Evolutionary conservation across 2,329 filamentous ascomycete genomes (phyloP).

Genomic region (Corniculantispora saksenae): DNA sequence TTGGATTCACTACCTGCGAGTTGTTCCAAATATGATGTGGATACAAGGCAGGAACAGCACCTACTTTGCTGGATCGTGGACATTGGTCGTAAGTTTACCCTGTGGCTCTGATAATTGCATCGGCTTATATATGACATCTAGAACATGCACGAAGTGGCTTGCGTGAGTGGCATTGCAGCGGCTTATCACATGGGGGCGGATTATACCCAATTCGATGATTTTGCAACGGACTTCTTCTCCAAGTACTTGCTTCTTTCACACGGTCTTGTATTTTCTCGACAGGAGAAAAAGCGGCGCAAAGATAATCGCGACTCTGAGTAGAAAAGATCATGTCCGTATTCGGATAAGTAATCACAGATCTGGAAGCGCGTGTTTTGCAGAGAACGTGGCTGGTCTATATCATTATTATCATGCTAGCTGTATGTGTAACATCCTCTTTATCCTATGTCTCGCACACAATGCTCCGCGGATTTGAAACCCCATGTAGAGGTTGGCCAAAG

Average conservation of each 20-base stretch:
- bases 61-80: constrained; percentile 67
- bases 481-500: neutral
- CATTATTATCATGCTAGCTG: neutral
- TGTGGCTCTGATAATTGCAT: neutral
- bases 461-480: constrained; percentile 1
- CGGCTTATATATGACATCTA: constrained; percentile 25
- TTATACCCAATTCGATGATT: constrained; percentile 61
- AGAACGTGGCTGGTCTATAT: neutral
- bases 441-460: neutral
- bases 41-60: constrained; percentile 67
- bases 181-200: constrained; percentile 68
- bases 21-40: constrained; percentile 72
- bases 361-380: neutral
- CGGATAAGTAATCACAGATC: neutral
- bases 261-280: constrained; percentile 39
- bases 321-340: neutral
- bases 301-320: neutral
- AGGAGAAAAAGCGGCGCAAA: constrained; percentile 33
- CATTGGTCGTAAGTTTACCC: constrained; percentile 55
- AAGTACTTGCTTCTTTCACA: constrained; percentile 50
- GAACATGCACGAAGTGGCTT: constrained; percentile 71
- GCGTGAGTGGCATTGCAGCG: constrained; percentile 69
- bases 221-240: constrained; percentile 48
- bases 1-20: constrained; percentile 64
- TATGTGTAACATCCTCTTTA: neutral